A percentile compares a stretch with the other conserved stretches of the same genome.
phyloP scores from a whole-genome alignment of 2,329 filamentous ascomycete genomes.

The Venturia nashicola region DNA sequence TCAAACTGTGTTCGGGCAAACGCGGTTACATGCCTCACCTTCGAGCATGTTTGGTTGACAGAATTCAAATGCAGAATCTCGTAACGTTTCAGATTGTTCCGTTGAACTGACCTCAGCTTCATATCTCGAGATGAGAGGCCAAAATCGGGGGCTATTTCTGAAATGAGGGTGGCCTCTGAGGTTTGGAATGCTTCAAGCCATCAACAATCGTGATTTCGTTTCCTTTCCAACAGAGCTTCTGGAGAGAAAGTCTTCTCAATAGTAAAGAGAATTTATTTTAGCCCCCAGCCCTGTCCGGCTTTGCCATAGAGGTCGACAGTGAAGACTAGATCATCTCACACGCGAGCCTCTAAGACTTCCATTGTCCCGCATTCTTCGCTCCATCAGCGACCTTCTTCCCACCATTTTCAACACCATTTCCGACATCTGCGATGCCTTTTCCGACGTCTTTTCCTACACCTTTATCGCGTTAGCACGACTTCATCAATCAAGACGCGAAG shows the following conservation, averaged over 20 bases:
- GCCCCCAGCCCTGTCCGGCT: too few species aligned
- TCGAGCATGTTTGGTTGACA: not conserved
- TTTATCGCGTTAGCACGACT: not conserved
- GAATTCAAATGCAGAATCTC: not conserved
- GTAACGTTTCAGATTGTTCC: not conserved
- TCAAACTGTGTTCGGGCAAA: not conserved
- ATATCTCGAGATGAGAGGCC: too few species aligned
- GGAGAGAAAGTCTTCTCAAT: not conserved
- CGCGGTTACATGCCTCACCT: not conserved
- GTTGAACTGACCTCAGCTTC: not conserved
- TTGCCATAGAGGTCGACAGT: not conserved
- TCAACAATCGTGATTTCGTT: not conserved
- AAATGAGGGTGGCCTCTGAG: too few species aligned
- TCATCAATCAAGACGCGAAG: not conserved
- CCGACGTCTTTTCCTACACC: conserved; percentile 41
- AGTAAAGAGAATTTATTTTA: not conserved
- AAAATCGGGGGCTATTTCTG: too few species aligned
- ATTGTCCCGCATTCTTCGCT: conserved; percentile 46
- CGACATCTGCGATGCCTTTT: conserved; percentile 41
- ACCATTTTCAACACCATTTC: conserved; percentile 42
- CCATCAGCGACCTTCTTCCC: conserved; percentile 38
- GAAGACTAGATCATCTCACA: not conserved
- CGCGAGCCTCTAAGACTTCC: conserved; percentile 26
- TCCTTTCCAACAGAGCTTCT: not conserved
- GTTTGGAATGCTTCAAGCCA: too few species aligned